phyloP scores from a whole-genome alignment of 1,284 basidiomycete species.

The Neolentinus lepideus region DNA sequence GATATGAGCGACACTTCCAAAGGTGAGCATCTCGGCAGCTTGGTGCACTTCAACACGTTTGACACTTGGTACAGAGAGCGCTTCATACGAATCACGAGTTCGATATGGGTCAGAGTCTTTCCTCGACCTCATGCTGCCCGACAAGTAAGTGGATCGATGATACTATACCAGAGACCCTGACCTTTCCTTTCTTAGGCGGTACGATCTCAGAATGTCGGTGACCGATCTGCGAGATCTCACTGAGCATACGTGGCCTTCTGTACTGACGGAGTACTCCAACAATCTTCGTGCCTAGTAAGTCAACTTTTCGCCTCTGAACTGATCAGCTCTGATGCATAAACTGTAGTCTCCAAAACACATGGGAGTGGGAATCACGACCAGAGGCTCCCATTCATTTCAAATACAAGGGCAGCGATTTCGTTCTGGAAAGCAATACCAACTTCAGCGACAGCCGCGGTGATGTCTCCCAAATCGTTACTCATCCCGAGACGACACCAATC shows the following conservation, averaged over 20 bases:
- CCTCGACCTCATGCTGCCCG: conserved; percentile 49
- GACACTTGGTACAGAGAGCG: too few species aligned
- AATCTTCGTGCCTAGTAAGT: conserved; percentile 41
- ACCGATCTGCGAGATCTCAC: conserved; percentile 25
- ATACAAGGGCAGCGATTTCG: conserved; percentile 12
- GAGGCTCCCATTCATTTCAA: conserved; percentile 4
- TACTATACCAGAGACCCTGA: background rate
- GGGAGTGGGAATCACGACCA: background rate
- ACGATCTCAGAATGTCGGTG: conserved; percentile 29
- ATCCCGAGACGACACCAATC: background rate
- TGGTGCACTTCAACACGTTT: background rate
- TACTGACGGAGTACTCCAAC: conserved; percentile 34
- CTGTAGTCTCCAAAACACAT: background rate
- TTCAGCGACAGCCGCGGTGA: background rate
- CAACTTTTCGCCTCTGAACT: background rate
- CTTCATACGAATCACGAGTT: too few species aligned
- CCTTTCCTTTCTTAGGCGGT: conserved; percentile 14
- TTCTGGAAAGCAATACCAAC: conserved; percentile 15
- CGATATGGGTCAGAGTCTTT: conserved; percentile 22
- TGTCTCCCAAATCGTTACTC: too few species aligned
- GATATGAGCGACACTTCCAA: background rate
- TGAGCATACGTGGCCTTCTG: conserved; percentile 29
- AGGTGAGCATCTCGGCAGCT: background rate
- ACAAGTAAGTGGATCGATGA: conserved; percentile 34
- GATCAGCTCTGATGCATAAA: background rate